These are phyloP conservation scores for Umbilicaria muhlenbergii DNA, from an alignment of 495 filamentous ascomycete genomes.

Conservation along the genomic window DNA sequence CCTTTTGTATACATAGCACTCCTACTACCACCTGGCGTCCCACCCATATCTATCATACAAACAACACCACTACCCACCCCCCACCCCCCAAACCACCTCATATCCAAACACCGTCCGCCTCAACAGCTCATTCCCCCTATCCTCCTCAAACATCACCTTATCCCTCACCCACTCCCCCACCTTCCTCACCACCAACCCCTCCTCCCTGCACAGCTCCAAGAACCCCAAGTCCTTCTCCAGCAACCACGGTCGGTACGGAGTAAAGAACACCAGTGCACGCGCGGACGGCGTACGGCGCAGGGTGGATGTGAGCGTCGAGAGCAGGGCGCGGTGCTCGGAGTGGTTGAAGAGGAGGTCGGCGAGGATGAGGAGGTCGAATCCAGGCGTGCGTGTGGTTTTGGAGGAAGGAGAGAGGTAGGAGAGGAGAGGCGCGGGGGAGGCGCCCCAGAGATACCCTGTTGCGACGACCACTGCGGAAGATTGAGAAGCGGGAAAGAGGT, in stretches of 20 bases:
- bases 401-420: slow-evolving; percentile 22
- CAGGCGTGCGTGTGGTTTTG: slow-evolving; percentile 7
- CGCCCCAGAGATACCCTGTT: slow-evolving; percentile 73
- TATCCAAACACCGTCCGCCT: slow-evolving; percentile 72
- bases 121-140: slow-evolving; percentile 64
- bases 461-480: slow-evolving; percentile 22
- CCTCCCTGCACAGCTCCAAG: slow-evolving; percentile 54
- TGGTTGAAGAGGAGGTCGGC: slow-evolving; percentile 85
- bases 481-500: slow-evolving; percentile 5
- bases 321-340: slow-evolving; percentile 62
- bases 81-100: slow-evolving; percentile 27
- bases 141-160: slow-evolving; percentile 73
- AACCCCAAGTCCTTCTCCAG: slow-evolving; percentile 69
- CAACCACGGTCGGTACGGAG: slow-evolving; percentile 83
- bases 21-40: too few species aligned
- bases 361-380: slow-evolving; percentile 72
- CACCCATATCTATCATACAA: too few species aligned
- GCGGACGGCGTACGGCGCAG: slow-evolving; percentile 37
- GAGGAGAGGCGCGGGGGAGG: slow-evolving; percentile 33
- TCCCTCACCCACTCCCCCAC: slow-evolving; percentile 69
- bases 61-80: too few species aligned
- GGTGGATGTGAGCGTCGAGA: slow-evolving; percentile 49
- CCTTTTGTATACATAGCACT: too few species aligned
- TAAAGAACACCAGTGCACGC: slow-evolving; percentile 77
- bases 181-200: slow-evolving; percentile 59